phyloP scores from a whole-genome alignment of 2,329 filamentous ascomycete species.

The Huntiella decipiens region DNA sequence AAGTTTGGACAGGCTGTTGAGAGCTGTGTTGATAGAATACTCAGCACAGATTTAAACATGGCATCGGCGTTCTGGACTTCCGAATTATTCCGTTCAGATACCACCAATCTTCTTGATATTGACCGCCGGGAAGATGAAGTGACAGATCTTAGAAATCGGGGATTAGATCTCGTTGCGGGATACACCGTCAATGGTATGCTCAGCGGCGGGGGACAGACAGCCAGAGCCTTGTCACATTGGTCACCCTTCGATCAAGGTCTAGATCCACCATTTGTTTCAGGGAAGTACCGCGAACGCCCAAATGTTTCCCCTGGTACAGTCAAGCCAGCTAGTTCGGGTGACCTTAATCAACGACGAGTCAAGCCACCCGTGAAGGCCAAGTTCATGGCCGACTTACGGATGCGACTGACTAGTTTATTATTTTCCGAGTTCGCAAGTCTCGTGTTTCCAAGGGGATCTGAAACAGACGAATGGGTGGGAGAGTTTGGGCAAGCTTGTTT shows the following conservation, averaged over 20 bases:
- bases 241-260: slow-evolving; percentile 32
- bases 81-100: slow-evolving; percentile 42
- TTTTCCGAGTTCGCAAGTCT: slow-evolving; percentile 77
- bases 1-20: slow-evolving; percentile 83
- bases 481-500: slow-evolving; percentile 43
- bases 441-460: slow-evolving; percentile 73
- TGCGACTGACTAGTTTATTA: slow-evolving; percentile 64
- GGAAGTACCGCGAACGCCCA: too few relatives aligned
- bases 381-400: slow-evolving; percentile 62
- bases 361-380: slow-evolving; percentile 32
- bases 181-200: slow-evolving; percentile 19
- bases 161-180: slow-evolving; percentile 25
- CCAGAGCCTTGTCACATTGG: slow-evolving; percentile 48
- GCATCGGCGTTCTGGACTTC: slow-evolving; percentile 85
- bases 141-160: slow-evolving; percentile 32
- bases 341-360: too few relatives aligned
- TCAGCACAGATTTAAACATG: slow-evolving; percentile 67
- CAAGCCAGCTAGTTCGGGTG: too few relatives aligned
- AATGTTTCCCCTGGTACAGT: too few relatives aligned
- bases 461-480: slow-evolving; percentile 79
- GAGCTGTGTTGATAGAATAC: slow-evolving; percentile 65
- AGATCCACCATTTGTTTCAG: slow-evolving; percentile 7
- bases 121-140: slow-evolving; percentile 41
- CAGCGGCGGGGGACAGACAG: slow-evolving; percentile 45
- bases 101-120: slow-evolving; percentile 32